Evolutionary conservation across 768 basidiomycete genomes (phyloP), one percentile per base, ranked within the genome.

Genomic region (Boletus reticulatus): DNA sequence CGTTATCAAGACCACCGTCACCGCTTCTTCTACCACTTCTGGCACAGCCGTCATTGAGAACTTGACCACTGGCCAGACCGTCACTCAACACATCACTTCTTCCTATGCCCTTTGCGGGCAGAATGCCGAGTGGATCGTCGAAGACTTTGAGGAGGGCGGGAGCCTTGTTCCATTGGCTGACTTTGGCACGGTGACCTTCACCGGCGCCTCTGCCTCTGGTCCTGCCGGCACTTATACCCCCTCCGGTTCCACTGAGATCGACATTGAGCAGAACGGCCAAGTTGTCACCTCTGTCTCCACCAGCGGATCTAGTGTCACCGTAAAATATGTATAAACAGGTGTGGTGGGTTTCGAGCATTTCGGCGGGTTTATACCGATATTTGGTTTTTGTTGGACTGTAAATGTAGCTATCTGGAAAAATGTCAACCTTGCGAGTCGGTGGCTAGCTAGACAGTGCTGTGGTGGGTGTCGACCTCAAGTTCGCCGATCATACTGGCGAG

Each of bases 81-180:
- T 53, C 22, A 44, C n/a, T 1, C 8, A 58, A 44, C 6, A 39
- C 0, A 29, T 63, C 43, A 51, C 43, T 12, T 66, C 67, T n/a
- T 27, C 45, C 7, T 50, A 36, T 19, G 50, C 63, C 36, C 61
- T 67, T 38, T 68, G 58, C 31, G 37, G 45, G 43, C 7, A 49
- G 48, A 55, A 57, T 12, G 66, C 58, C 10, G 66, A 67, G 52
- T 67, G 66, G 66, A 65, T 65, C 42, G 53, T 67, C 8, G 61
- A 68, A 13, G 63, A 68, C 53, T 56, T 58, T 43, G 34, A 53
- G 36, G 20, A 56, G 20, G 10, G 14, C 22, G 44, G 50, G 24
- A 0, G 1, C 2, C 56, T 43, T 8, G 66, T 55, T 47, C 45
- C 56, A 1, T 46, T 68, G 2, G 55, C 48, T 20, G n/a, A 68